Evolutionary conservation across 208 protist species (phyloP), one percentile per base, ranked within the genome.

Genomic region (Crithidia brevicula): DNA sequence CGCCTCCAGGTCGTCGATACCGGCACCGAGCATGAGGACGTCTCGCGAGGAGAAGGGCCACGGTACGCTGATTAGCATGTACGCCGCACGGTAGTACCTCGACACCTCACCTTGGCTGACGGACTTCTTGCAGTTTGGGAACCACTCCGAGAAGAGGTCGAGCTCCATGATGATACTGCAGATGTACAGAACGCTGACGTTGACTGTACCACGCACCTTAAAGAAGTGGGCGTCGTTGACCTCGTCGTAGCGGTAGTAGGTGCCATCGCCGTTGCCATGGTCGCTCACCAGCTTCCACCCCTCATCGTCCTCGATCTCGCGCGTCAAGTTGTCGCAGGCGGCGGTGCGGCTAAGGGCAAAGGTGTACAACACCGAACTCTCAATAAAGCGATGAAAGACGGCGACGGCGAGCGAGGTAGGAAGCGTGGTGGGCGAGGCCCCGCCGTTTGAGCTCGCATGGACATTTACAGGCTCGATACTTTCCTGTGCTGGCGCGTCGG

Each of bases 41-140:
- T 92, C 83, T 6, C 83, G 66, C 49, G 79, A 75, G 20, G 72
- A 56, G n/a, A 92, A 63, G 15, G 83, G 83, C 81, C 86, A 88
- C 25, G 74, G 78, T 23, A 66, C 72, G 16, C 75, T 49, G 46
- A 89, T 51, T 7, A 84, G 46, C 63, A 92, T 86, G 68, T 83
- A 81, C 7, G 82, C 80, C 7, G 65, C 22, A 33, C 76, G 76
- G 46, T 86, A 77, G 63, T 85, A 88, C 22, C 72, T 70, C 5
- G 76, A 81, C 4, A 85, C 58, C 27, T 89, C 82, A 22, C 73
- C 83, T 23, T 80, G 76, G 33, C 63, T 67, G 46, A 75, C 40
- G 0, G 81, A 74, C 4, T 58, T 58, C 46, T 30, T 9, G 72
- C 80, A 89, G 56, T 83, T 71, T 4, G 77, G 79, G 63, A 86